Conservation (phyloP, 805 yeast genomes). For the Metschnikowia baotianmanensis region DNA sequence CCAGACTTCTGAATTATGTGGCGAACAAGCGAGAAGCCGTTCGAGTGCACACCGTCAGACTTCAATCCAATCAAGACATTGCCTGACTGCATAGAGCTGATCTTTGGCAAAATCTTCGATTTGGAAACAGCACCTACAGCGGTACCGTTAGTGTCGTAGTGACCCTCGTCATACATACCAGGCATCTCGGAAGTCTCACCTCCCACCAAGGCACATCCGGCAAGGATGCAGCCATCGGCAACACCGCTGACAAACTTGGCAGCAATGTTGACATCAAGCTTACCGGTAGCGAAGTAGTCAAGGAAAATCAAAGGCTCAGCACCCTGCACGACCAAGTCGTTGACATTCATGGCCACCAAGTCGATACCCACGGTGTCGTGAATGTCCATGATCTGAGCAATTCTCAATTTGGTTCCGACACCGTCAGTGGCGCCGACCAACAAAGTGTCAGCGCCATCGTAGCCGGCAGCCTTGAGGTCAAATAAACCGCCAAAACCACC, state of each 20-base stretch:
- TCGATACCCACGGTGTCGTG: conserved; percentile 99
- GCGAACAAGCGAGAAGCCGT: conserved; percentile 93
- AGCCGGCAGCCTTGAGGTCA: conserved; percentile 87
- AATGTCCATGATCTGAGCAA: conserved; percentile 84
- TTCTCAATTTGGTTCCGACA: conserved; percentile 94
- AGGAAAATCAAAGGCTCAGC: conserved; percentile 95
- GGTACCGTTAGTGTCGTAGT: conserved; percentile 97
- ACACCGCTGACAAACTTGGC: conserved; percentile 91
- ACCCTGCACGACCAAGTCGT: conserved; percentile 97
- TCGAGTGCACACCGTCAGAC: conserved; percentile 94
- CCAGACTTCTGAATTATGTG: conserved; percentile 80
- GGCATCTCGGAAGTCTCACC: conserved; percentile 99
- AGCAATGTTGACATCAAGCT: conserved; percentile 79
- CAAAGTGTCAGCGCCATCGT: conserved; percentile 70
- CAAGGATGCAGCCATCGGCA: conserved; percentile 90
- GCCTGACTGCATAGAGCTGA: conserved; percentile 67
- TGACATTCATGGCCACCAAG: conserved; percentile 98
- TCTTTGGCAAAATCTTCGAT: conserved; percentile 68
- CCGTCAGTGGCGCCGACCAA: conserved; percentile 99
- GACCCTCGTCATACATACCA: conserved; percentile 93
- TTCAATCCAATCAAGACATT: conserved; percentile 82
- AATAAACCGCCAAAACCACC: conserved; percentile 99
- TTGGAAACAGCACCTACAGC: conserved; percentile 95
- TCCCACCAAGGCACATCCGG: conserved; percentile 98
- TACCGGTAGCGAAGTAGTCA: conserved; percentile 95